Conservation (phyloP, 1,284 basidiomycete species). For the Cronartium ribicola region DNA sequence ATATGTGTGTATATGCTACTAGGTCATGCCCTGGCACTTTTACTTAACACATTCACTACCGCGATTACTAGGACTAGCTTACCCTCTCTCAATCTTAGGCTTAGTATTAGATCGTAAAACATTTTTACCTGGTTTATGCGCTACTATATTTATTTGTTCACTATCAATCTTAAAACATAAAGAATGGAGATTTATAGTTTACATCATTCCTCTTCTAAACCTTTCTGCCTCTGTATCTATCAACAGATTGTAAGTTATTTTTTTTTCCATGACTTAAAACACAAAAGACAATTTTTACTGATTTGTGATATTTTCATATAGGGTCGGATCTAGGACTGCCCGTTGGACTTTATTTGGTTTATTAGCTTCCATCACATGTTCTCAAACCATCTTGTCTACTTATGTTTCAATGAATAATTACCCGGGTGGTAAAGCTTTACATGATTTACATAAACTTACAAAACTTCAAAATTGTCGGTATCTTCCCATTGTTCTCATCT, state of each 20-base stretch:
- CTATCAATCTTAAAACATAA: slow-evolving; percentile 67
- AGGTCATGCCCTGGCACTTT: slow-evolving; percentile 68
- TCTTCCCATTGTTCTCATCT: not conserved
- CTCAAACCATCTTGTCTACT: slow-evolving; percentile 59
- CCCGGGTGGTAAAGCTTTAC: slow-evolving; percentile 76
- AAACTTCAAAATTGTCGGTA: not conserved
- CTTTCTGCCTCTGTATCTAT: slow-evolving; percentile 68
- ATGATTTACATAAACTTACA: slow-evolving; percentile 59
- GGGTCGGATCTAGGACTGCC: not conserved
- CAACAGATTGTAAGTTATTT: slow-evolving; percentile 59
- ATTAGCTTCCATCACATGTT: slow-evolving; percentile 54
- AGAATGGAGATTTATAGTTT: slow-evolving; percentile 94
- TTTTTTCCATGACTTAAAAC: not conserved
- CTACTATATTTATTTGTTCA: slow-evolving; percentile 60
- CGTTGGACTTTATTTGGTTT: slow-evolving; percentile 43
- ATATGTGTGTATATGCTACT: no score
- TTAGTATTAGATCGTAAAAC: slow-evolving; percentile 56
- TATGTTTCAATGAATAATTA: slow-evolving; percentile 72
- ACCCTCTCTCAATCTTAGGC: slow-evolving; percentile 62
- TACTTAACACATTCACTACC: slow-evolving; percentile 73
- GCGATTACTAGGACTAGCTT: slow-evolving; percentile 66
- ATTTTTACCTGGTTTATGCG: slow-evolving; percentile 56
- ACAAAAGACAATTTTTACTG: not conserved
- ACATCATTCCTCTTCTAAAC: slow-evolving; percentile 77
- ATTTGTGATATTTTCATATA: slow-evolving; percentile 22